Evolutionary conservation across 169 alveolate genomes (phyloP).

Genomic region (Plasmodium gallinaceum): DNA sequence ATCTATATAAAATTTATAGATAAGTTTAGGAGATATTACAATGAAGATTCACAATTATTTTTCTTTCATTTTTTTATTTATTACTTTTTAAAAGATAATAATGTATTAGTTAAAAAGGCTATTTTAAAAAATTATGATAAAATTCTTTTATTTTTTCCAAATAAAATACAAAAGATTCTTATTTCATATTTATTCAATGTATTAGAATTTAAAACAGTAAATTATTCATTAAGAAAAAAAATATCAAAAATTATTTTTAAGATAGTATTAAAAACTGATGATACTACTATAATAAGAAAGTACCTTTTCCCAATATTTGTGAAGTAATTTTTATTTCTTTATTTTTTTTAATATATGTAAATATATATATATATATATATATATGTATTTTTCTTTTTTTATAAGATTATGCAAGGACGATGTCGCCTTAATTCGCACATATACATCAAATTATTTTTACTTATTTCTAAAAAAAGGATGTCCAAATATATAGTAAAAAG

Average conservation of each 20-base stretch:
- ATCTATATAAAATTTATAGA: slow-evolving; percentile 42
- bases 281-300: slow-evolving; percentile 20
- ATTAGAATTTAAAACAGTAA: slow-evolving; percentile 32
- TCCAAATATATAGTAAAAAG: slow-evolving; percentile 51
- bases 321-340: slow-evolving; percentile 5
- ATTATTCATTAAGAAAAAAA: slow-evolving; percentile 61
- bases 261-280: slow-evolving; percentile 12
- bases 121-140: slow-evolving; percentile 62
- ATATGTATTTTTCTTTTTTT: slow-evolving; percentile 7
- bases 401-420: slow-evolving; percentile 68
- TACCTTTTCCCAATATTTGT: slow-evolving; percentile 43
- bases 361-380: not conserved
- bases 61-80: slow-evolving; percentile 62
- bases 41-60: slow-evolving; percentile 39
- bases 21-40: slow-evolving; percentile 52
- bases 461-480: slow-evolving; percentile 58
- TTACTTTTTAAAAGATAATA: slow-evolving; percentile 66
- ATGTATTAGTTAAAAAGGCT: slow-evolving; percentile 71
- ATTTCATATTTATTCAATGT: slow-evolving; percentile 41
- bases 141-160: slow-evolving; percentile 40
- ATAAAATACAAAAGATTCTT: slow-evolving; percentile 7
- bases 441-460: slow-evolving; percentile 58
- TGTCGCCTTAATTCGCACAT: slow-evolving; percentile 47
- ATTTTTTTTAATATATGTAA: not conserved
- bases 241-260: slow-evolving; percentile 48